phyloP scores from a whole-genome alignment of 2,329 filamentous ascomycete species.

The Ramularia endophylla region DNA sequence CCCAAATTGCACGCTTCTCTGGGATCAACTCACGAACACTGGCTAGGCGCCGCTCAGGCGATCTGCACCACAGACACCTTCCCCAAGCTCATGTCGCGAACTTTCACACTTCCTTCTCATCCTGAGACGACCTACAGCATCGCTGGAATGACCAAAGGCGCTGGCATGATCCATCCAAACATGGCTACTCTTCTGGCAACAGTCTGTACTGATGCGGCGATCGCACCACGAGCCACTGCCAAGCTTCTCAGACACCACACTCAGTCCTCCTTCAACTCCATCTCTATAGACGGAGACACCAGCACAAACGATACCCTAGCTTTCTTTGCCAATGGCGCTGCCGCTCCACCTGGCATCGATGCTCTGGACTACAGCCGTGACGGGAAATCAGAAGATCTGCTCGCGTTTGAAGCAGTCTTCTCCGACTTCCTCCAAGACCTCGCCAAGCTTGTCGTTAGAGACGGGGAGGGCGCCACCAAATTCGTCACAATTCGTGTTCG shows the following conservation, averaged over 20 bases:
- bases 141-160: slow-evolving; percentile 94
- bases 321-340: slow-evolving; percentile 90
- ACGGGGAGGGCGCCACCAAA: slow-evolving; percentile 96
- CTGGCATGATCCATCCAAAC: slow-evolving; percentile 98
- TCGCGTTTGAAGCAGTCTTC: slow-evolving; percentile 64
- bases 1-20: slow-evolving; percentile 68
- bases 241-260: slow-evolving; percentile 65
- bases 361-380: slow-evolving; percentile 2
- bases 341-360: slow-evolving; percentile 32
- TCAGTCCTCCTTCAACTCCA: slow-evolving; percentile 87
- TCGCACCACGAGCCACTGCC: slow-evolving; percentile 63
- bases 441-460: slow-evolving; percentile 87
- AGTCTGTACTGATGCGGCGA: slow-evolving; percentile 83
- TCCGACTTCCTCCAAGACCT: slow-evolving; percentile 75
- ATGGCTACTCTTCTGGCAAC: slow-evolving; percentile 95
- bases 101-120: slow-evolving; percentile 78
- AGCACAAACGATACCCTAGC: slow-evolving; percentile 96
- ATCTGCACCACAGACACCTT: slow-evolving; percentile 99
- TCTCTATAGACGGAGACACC: slow-evolving; percentile 94
- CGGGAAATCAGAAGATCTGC: slow-evolving; percentile 44
- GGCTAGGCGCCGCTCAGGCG: slow-evolving; percentile 78
- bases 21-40: slow-evolving; percentile 72
- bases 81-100: slow-evolving; percentile 83
- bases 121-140: slow-evolving; percentile 71
- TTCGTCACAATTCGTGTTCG: slow-evolving; percentile 85